phyloP scores from a whole-genome alignment of 441 rosid genomes.

The Eruca vesicaria region DNA sequence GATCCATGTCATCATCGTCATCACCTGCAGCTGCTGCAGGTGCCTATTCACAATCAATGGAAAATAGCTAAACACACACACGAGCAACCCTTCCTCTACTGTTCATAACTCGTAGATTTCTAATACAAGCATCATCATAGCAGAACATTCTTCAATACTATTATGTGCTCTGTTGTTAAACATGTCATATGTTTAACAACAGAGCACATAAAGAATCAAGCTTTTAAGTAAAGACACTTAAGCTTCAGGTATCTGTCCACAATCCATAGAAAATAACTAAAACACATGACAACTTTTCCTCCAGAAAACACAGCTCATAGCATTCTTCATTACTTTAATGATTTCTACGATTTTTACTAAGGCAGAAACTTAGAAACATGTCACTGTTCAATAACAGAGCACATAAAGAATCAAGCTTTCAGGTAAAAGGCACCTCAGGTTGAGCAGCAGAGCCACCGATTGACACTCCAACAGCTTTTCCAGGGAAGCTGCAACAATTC shows the following conservation, averaged over 20 bases:
- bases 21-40: slow-evolving; percentile 52
- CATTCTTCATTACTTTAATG: not conserved
- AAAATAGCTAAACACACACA: not conserved
- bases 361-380: not conserved
- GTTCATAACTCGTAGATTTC: not conserved
- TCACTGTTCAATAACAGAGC: not conserved
- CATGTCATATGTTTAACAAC: not conserved
- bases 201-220: not conserved
- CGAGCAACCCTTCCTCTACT: not conserved
- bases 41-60: slow-evolving; percentile 34
- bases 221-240: not conserved
- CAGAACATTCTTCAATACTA: not conserved
- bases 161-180: too few relatives aligned
- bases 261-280: not conserved
- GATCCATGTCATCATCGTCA: slow-evolving; percentile 74
- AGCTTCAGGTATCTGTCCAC: not conserved
- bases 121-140: not conserved
- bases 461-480: slow-evolving; percentile 79
- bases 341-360: not conserved
- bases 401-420: not conserved
- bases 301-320: not conserved
- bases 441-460: slow-evolving; percentile 50
- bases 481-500: slow-evolving; percentile 59
- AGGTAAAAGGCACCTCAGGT: slow-evolving; percentile 17
- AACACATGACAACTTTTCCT: not conserved